Conservation (phyloP, 129 eudicot species). For the Flaveria sonorensis region DNA sequence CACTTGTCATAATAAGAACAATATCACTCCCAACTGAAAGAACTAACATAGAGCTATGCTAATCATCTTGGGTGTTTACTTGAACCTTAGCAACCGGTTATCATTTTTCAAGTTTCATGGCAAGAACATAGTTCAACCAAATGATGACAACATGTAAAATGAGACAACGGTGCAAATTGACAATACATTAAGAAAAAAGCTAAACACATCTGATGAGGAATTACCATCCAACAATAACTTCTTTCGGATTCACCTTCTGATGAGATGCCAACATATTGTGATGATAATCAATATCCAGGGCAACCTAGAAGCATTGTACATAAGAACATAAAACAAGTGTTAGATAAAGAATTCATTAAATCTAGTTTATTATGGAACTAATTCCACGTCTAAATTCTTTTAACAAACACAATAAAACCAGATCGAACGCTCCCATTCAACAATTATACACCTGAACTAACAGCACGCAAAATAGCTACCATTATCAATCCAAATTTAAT, state of each 20-base stretch:
- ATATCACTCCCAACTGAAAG: neutral
- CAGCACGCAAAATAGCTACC: neutral
- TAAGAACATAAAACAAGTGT: neutral
- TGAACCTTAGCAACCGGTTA: neutral
- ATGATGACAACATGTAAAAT: neutral
- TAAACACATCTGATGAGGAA: neutral
- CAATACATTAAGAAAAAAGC: neutral
- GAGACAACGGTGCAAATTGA: neutral
- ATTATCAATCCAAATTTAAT: neutral
- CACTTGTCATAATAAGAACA: neutral
- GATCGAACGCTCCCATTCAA: neutral
- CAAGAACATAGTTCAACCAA: neutral
- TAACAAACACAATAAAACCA: too few relatives aligned
- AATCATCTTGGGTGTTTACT: neutral
- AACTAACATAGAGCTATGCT: neutral
- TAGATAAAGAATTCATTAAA: neutral
- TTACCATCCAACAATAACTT: slow-evolving; percentile 98
- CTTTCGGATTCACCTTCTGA: slow-evolving; percentile 96
- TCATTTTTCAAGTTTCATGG: neutral
- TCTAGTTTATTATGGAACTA: neutral
- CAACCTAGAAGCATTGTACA: slow-evolving; percentile 56
- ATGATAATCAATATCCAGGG: slow-evolving; percentile 93
- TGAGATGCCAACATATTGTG: slow-evolving; percentile 90
- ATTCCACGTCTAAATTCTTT: too few relatives aligned
- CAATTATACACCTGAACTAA: neutral